Evolutionary conservation across 257 asterid genomes (phyloP).

Genomic region (Linderniella brevidens): DNA sequence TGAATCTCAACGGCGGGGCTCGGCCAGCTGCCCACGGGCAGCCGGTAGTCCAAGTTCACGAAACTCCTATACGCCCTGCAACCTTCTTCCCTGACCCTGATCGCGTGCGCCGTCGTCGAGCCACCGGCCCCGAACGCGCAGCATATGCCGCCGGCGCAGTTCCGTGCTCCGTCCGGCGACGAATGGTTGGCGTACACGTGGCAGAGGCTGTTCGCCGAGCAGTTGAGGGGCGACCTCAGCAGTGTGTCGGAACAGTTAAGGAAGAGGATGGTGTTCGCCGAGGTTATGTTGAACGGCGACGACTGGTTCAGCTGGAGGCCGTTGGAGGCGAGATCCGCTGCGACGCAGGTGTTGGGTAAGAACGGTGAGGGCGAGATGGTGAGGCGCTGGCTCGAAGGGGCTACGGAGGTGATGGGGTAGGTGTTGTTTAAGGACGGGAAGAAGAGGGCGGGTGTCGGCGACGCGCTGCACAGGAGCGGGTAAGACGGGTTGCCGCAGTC

Average conservation of each 20-base stretch:
- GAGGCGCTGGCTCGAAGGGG: constrained; percentile 41
- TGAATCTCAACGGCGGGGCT: constrained; percentile 59
- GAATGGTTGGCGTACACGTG: constrained; percentile 40
- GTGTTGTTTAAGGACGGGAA: constrained; percentile 61
- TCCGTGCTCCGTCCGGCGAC: constrained; percentile 4
- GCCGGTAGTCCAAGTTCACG: constrained; percentile 38
- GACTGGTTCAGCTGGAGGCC: constrained; percentile 57
- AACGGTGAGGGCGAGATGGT: constrained; percentile 43
- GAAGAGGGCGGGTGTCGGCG: constrained; percentile 13
- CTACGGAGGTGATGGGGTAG: constrained; percentile 44
- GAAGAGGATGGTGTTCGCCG: constrained; percentile 64
- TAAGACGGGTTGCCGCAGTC: constrained; percentile 65
- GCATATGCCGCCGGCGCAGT: constrained; percentile 23
- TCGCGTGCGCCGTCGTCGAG: constrained; percentile 41
- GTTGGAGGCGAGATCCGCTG: constrained; percentile 38
- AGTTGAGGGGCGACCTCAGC: constrained; percentile 39
- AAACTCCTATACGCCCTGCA: constrained; percentile 77
- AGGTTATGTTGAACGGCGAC: constrained; percentile 70
- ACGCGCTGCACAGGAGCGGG: constrained; percentile 40
- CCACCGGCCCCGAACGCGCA: constrained; percentile 75
- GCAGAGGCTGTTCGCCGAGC: constrained; percentile 54
- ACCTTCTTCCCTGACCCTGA: constrained; percentile 33
- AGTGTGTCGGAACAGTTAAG: constrained; percentile 31
- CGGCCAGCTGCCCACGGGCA: constrained; percentile 59
- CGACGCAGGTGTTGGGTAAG: constrained; percentile 46